A percentile compares a stretch with the other conserved stretches of the same genome.
Conservation (phyloP, 257 asterid genomes). For the Nicotiana undulata region DNA sequence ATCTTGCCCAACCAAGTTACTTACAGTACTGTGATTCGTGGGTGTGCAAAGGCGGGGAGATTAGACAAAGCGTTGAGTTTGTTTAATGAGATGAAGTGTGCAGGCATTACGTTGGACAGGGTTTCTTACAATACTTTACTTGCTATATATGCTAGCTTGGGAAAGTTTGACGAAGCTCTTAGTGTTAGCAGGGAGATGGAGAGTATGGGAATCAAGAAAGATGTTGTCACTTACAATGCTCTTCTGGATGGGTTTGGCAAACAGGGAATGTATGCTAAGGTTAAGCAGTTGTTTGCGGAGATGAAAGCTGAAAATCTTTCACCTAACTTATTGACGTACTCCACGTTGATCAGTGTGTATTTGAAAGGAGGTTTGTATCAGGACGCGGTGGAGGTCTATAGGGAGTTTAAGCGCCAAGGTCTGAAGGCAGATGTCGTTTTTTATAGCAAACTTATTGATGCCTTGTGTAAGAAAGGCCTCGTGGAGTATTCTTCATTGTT, state of each 20-base stretch:
- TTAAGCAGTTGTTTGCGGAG: slow-evolving; percentile 62
- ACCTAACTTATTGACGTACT: slow-evolving; percentile 79
- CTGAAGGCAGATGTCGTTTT: slow-evolving; percentile 93
- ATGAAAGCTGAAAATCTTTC: slow-evolving; percentile 57
- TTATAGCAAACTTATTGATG: slow-evolving; percentile 85
- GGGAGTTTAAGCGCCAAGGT: slow-evolving; percentile 65
- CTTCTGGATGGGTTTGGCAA: slow-evolving; percentile 87
- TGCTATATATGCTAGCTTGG: slow-evolving; percentile 78
- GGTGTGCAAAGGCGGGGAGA: slow-evolving; percentile 80
- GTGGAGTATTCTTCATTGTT: slow-evolving; percentile 68
- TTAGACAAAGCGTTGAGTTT: slow-evolving; percentile 62
- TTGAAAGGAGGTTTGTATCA: slow-evolving; percentile 65
- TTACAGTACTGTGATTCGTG: slow-evolving; percentile 82
- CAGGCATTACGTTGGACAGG: slow-evolving; percentile 71
- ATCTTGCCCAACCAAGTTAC: slow-evolving; percentile 80
- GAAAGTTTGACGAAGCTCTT: slow-evolving; percentile 77
- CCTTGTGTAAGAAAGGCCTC: slow-evolving; percentile 83
- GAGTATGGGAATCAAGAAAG: slow-evolving; percentile 76
- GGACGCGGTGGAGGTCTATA: slow-evolving; percentile 63
- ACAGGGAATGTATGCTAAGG: slow-evolving; percentile 70
- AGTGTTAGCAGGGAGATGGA: slow-evolving; percentile 85
- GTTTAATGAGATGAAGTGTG: slow-evolving; percentile 80
- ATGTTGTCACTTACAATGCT: slow-evolving; percentile 88
- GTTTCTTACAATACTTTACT: slow-evolving; percentile 85
- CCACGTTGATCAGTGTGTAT: slow-evolving; percentile 75